A percentile compares a stretch with the other conserved stretches of the same genome.
These are phyloP conservation scores for Diplodia seriata DNA, from an alignment of 2,329 filamentous ascomycete genomes.

Conservation along the genomic window DNA sequence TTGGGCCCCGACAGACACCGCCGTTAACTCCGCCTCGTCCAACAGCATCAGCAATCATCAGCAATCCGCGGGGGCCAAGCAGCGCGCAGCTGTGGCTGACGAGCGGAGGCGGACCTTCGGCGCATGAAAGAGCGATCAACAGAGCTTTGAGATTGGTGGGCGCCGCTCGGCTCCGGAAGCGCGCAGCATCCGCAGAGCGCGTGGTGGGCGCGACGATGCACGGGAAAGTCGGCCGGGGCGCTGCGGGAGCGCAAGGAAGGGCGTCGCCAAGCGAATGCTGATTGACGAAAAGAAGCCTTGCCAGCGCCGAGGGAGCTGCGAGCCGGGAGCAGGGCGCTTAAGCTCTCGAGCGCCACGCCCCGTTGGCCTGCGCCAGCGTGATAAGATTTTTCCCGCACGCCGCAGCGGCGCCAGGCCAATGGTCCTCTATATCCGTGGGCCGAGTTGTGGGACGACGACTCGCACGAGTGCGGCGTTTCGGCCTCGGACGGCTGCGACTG, in stretches of 20 bases:
- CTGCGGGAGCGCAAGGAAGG: slow-evolving; percentile 26
- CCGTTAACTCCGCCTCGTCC: slow-evolving; percentile 26
- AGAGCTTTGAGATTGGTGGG: slow-evolving; percentile 21
- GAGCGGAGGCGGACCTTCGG: slow-evolving; percentile 3
- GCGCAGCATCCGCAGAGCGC: slow-evolving; percentile 19
- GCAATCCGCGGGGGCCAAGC: not conserved
- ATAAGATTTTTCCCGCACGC: not conserved
- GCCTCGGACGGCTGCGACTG: slow-evolving; percentile 6
- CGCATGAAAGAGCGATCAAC: slow-evolving; percentile 30
- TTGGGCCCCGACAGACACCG: slow-evolving; percentile 16
- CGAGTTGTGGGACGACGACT: slow-evolving; percentile 3
- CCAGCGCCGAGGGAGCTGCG: slow-evolving; percentile 22
- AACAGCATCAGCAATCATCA: slow-evolving; percentile 3
- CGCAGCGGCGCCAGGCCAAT: not conserved
- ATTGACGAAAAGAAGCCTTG: slow-evolving; percentile 4
- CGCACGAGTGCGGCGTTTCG: slow-evolving; percentile 19
- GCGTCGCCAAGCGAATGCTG: slow-evolving; percentile 17
- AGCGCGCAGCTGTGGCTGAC: slow-evolving; percentile 1
- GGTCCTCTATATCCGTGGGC: not conserved
- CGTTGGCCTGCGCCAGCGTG: slow-evolving; percentile 5
- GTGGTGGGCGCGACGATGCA: not conserved
- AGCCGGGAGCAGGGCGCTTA: slow-evolving; percentile 18
- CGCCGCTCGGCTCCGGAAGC: slow-evolving; percentile 28
- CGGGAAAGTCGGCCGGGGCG: slow-evolving; percentile 27
- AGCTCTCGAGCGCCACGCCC: not conserved